Evolutionary conservation across 2,329 filamentous ascomycete species (phyloP).

Genomic region (Neoarthrinium moseri): DNA sequence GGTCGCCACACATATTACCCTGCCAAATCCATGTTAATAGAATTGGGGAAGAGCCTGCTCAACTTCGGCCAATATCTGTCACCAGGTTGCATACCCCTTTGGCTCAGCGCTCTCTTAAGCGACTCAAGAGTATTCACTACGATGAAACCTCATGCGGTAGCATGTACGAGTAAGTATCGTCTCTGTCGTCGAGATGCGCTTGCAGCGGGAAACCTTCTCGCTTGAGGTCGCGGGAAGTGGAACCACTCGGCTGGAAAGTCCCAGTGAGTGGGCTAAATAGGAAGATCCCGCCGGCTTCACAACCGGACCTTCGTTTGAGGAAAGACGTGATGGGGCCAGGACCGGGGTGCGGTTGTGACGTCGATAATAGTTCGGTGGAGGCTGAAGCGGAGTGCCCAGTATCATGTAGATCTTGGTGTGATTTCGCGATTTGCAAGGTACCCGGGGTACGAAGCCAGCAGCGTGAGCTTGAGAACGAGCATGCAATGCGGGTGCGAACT

Average conservation of each 20-base stretch:
- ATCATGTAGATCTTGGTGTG: no score
- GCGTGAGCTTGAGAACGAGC: not conserved
- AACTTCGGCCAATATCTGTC: no score
- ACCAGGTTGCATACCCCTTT: no score
- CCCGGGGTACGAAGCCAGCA: not conserved
- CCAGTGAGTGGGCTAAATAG: not conserved
- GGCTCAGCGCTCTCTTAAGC: no score
- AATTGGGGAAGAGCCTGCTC: no score
- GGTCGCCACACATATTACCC: no score
- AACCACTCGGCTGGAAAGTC: not conserved
- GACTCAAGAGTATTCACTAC: no score
- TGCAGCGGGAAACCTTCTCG: constrained; percentile 2
- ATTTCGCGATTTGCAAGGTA: not conserved
- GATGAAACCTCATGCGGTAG: no score
- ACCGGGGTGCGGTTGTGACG: constrained; percentile 1
- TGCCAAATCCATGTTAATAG: no score
- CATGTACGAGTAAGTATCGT: no score
- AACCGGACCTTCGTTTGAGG: constrained; percentile 1
- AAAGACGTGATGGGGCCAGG: constrained; percentile 2
- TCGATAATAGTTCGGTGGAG: constrained; percentile 4
- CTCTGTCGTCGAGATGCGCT: no score
- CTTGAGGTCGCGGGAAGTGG: not conserved
- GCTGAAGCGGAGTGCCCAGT: not conserved
- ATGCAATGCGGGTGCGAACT: not conserved
- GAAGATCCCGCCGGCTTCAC: not conserved